Evolutionary conservation across 768 basidiomycete genomes (phyloP).

Genomic region (Dioszegia crocea): DNA sequence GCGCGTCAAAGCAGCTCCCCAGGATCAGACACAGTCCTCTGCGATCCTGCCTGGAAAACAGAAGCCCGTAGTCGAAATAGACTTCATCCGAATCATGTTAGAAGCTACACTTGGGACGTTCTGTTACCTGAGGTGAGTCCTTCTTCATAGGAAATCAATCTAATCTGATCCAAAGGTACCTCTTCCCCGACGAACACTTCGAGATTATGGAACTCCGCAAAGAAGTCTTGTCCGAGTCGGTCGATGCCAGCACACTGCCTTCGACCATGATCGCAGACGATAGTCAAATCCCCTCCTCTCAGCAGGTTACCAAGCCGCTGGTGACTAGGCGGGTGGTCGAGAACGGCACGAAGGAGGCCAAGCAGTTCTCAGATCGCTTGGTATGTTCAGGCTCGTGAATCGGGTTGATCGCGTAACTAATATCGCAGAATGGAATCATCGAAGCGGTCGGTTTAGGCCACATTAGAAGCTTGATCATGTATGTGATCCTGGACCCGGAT

Average conservation of each 20-base stretch:
- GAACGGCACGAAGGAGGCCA: neutral
- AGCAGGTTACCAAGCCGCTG: neutral
- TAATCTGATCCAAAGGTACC: neutral
- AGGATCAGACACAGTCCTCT: neutral
- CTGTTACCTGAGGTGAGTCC: neutral
- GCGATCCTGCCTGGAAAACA: neutral
- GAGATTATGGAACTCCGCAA: neutral
- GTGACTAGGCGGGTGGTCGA: neutral
- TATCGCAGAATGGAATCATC: constrained; percentile 3
- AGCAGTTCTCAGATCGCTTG: neutral
- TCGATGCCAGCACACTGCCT: neutral
- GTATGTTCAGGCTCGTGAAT: neutral
- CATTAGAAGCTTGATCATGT: constrained; percentile 11
- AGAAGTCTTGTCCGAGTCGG: neutral
- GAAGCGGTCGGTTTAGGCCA: constrained; percentile 15
- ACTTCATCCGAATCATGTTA: neutral
- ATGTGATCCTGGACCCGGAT: constrained; percentile 14
- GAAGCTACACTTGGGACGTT: constrained; percentile 2
- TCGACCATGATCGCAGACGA: neutral
- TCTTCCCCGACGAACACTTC: constrained; percentile 7
- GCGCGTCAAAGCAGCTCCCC: neutral
- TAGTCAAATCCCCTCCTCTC: neutral
- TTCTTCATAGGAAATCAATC: neutral
- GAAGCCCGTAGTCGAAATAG: too few relatives aligned
- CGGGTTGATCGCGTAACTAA: neutral